Evolutionary conservation across 2,329 filamentous ascomycete species (phyloP), one percentile per base, ranked within the genome.

Genomic region (Claviceps sorghi): DNA sequence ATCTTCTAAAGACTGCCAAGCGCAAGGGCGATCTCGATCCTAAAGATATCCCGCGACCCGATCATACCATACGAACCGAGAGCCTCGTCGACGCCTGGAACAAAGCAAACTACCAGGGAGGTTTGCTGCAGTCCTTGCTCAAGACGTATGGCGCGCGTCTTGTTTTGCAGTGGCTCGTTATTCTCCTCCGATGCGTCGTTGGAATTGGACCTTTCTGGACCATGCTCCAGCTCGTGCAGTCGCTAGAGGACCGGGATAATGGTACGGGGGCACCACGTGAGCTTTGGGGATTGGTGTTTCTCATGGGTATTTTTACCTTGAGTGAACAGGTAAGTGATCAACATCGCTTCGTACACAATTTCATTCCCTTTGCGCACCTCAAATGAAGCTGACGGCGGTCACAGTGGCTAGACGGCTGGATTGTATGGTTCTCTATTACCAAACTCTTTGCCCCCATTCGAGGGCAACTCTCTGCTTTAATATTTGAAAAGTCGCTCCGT

Each of bases 401-500:
- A 29, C 34, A 74, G 21, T 83, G 78, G 70, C 65, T 84, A 34
- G 83, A 88, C 59, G 71, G 77, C 1, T 83, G 78, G 71, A 65
- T 84, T 17, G 82, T 78, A 59, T 89, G 83, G 82, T 68, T 83
- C 48, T 79, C 78, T 0, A 82, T 77, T 65, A 74, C 77, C 1
- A 75, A 79, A 50, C 63, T 90, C 11, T 74, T 75, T 46, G 72
- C 88, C 26, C 83, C 84, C 0, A 70, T 90, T 17, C 79, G 84
- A 50, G 76, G 80, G 30, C 82, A 89, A 59, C 69, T 93, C 2
- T 80, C 83, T 1, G 77, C 84, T 0, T 72, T 88, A 8, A 77
- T 91, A 17, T 91, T 90, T 59, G 78, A 83, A 54, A 93, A 93
- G 64, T 78, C 84, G 0, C 80, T 89, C 73, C 76, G 83, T 44